A percentile compares a stretch with the other conserved stretches of the same genome.
These are phyloP conservation scores for Spiraea crenata DNA, from an alignment of 331 rosid species.

Conservation along the genomic window DNA sequence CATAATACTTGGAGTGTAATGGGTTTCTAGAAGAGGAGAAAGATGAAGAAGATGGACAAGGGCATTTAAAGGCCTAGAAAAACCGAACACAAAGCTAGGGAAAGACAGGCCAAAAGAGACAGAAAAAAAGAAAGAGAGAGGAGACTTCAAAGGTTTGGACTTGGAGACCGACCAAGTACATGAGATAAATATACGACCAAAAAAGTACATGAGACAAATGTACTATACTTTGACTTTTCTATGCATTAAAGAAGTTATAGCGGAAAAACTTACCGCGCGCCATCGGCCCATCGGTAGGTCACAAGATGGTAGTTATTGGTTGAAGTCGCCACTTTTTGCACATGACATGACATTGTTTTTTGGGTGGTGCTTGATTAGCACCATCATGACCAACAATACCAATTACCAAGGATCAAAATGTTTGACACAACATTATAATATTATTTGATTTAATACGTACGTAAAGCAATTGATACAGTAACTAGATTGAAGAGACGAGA, in stretches of 20 bases:
- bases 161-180: neutral
- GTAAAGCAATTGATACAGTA: no score
- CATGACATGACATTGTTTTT: neutral
- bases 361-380: no score
- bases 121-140: neutral
- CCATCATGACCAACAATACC: neutral
- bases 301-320: neutral
- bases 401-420: neutral
- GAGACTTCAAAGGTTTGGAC: neutral
- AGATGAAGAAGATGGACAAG: neutral
- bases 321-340: neutral
- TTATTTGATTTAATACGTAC: no score
- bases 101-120: neutral
- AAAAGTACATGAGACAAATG: neutral
- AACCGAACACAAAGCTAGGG: neutral
- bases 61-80: neutral
- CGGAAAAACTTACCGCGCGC: neutral
- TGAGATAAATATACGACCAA: neutral
- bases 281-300: neutral
- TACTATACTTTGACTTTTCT: neutral
- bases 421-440: neutral
- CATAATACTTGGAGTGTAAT: slow-evolving; percentile 2
- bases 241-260: neutral
- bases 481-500: no score
- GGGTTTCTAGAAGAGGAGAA: slow-evolving; percentile 2